A percentile compares a stretch with the other conserved stretches of the same genome.
Evolutionary conservation across 2,329 filamentous ascomycete species (phyloP).

Genomic region (Fusarium mexicanum): DNA sequence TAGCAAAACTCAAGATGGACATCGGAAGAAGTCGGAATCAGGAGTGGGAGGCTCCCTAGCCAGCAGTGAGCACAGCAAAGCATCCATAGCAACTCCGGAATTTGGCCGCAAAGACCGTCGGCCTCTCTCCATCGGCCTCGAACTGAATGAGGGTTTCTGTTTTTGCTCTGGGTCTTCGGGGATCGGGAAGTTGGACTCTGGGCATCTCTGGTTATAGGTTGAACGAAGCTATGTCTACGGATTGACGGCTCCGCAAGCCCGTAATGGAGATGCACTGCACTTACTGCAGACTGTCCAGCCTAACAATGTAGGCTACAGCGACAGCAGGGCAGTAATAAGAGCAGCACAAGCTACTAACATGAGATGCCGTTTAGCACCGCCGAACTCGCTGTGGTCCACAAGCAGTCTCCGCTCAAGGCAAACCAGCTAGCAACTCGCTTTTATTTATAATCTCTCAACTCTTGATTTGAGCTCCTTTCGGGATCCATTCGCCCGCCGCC

Average conservation of each 20-base stretch:
- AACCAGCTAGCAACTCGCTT: constrained; percentile 30
- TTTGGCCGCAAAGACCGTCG: constrained; percentile 28
- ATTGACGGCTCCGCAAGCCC: constrained; percentile 36
- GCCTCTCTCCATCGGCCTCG: constrained; percentile 13
- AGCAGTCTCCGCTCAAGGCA: constrained; percentile 31
- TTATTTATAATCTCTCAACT: constrained; percentile 45
- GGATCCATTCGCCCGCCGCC: constrained; percentile 28
- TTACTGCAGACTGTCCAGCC: not conserved
- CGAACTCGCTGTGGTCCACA: constrained; percentile 40
- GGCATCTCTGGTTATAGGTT: constrained; percentile 16
- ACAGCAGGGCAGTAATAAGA: not conserved
- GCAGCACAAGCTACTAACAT: not conserved
- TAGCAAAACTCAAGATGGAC: constrained; percentile 12
- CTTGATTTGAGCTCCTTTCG: constrained; percentile 38
- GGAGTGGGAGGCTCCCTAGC: constrained; percentile 22
- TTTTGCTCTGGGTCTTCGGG: constrained; percentile 21
- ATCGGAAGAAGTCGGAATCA: constrained; percentile 37
- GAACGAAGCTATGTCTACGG: constrained; percentile 13
- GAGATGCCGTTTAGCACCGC: constrained; percentile 29
- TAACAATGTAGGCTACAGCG: not conserved
- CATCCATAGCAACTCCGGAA: constrained; percentile 12
- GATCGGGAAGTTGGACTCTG: constrained; percentile 27
- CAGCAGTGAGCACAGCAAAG: not conserved
- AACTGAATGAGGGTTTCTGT: constrained; percentile 2
- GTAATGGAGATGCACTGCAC: constrained; percentile 10